phyloP scores from a whole-genome alignment of 108 stramenopile species.

The Nitzschia inconspicua region DNA sequence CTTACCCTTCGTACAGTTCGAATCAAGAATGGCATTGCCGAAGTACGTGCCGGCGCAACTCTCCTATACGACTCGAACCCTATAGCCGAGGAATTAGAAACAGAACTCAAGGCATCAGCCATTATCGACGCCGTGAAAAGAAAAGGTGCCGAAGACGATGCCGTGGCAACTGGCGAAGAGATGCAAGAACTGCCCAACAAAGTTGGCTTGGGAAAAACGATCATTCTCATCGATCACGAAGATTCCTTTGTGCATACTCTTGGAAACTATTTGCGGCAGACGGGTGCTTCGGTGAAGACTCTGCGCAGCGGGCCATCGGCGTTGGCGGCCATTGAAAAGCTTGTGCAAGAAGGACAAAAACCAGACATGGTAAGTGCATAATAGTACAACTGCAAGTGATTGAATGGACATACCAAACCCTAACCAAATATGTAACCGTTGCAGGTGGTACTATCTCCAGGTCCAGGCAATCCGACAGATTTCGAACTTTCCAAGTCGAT shows the following conservation, averaged over 20 bases:
- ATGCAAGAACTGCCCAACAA: slow-evolving; percentile 21
- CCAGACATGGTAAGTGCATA: slow-evolving; percentile 83
- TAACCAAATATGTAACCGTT: neutral
- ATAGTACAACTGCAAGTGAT: neutral
- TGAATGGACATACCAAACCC: neutral
- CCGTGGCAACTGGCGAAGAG: slow-evolving; percentile 2
- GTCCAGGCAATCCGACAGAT: slow-evolving; percentile 94
- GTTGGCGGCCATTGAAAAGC: slow-evolving; percentile 57
- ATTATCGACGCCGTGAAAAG: slow-evolving; percentile 91
- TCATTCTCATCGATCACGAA: slow-evolving; percentile 95
- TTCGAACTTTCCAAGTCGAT: slow-evolving; percentile 88
- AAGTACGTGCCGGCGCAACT: slow-evolving; percentile 93
- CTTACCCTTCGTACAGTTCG: slow-evolving; percentile 94
- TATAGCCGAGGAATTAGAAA: slow-evolving; percentile 92
- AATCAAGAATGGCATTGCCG: slow-evolving; percentile 91
- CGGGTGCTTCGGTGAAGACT: slow-evolving; percentile 90
- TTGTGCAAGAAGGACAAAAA: slow-evolving; percentile 72
- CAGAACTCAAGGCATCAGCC: slow-evolving; percentile 97
- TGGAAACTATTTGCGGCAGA: slow-evolving; percentile 97
- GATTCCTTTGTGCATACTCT: slow-evolving; percentile 99
- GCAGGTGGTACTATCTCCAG: slow-evolving; percentile 90
- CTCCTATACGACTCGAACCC: slow-evolving; percentile 94
- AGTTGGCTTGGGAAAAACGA: slow-evolving; percentile 76
- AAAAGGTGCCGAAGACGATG: slow-evolving; percentile 32
- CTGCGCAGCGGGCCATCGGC: slow-evolving; percentile 89